Percentiles rank a stretch among this genome's conserved stretches.
Conservation (phyloP, 192 early-diverging fungal species). For the Backusella luteola region DNA sequence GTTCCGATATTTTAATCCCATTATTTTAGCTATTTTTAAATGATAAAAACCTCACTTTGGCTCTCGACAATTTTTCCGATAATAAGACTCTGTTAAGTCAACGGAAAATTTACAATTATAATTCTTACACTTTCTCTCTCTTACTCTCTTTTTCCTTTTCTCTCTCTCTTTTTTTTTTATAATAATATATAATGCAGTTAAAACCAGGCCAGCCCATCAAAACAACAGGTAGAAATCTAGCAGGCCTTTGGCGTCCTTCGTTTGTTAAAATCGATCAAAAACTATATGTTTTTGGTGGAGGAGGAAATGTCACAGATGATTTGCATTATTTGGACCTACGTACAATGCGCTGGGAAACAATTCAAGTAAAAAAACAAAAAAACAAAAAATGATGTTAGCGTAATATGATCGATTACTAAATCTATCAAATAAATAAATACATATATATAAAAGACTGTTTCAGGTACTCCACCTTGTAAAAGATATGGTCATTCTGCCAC, state of each 20-base stretch:
- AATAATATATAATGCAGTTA: not conserved
- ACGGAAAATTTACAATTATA: constrained; percentile 10
- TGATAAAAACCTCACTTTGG: not conserved
- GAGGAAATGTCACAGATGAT: constrained; percentile 58
- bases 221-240: constrained; percentile 53
- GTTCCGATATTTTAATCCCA: not conserved
- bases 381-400: not conserved
- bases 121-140: not conserved
- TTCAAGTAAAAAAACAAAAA: constrained; percentile 35
- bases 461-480: constrained; percentile 50
- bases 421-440: not conserved
- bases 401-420: not conserved
- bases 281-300: constrained; percentile 53
- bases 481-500: constrained; percentile 60
- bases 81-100: not conserved
- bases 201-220: constrained; percentile 44
- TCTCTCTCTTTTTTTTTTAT: not conserved
- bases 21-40: not conserved
- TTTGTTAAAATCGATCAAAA: constrained; percentile 52
- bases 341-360: constrained; percentile 49
- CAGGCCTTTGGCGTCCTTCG: constrained; percentile 55
- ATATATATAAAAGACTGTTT: not conserved
- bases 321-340: constrained; percentile 49
- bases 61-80: not conserved
- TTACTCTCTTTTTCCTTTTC: not conserved